phyloP scores from a whole-genome alignment of 148 eudicot species.

The Cornus controversa region DNA sequence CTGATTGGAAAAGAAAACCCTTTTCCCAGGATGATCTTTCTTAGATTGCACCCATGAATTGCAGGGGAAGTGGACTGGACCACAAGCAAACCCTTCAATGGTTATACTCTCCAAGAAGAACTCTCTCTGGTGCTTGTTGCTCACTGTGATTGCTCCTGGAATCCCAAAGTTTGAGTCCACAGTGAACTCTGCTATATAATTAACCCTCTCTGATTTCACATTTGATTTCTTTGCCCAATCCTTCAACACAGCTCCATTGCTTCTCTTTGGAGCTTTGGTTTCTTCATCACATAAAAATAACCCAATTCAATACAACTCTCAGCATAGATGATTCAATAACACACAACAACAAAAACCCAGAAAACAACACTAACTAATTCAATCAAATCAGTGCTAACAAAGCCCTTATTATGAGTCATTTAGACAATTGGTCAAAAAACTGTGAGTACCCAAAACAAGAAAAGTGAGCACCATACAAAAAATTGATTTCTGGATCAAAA shows the following conservation, averaged over 20 bases:
- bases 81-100: slow-evolving; percentile 80
- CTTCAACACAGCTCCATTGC: slow-evolving; percentile 60
- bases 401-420: neutral
- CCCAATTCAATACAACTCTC: no score
- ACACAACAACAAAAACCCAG: neutral
- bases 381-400: no score
- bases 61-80: slow-evolving; percentile 92
- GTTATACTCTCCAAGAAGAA: slow-evolving; percentile 79
- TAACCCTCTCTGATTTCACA: slow-evolving; percentile 72
- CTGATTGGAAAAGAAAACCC: slow-evolving; percentile 87
- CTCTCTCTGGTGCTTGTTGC: slow-evolving; percentile 84
- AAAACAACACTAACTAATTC: no score
- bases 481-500: neutral
- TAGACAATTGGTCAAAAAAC: neutral
- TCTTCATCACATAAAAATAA: slow-evolving; percentile 31
- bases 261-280: slow-evolving; percentile 66
- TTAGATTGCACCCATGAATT: slow-evolving; percentile 90
- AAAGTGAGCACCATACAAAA: no score
- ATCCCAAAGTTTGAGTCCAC: slow-evolving; percentile 80
- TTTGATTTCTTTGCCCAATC: slow-evolving; percentile 93
- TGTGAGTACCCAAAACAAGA: neutral
- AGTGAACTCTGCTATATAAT: slow-evolving; percentile 69
- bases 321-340: no score
- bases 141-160: slow-evolving; percentile 77
- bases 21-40: slow-evolving; percentile 59